Percentiles rank a stretch among this genome's conserved stretches.
These are phyloP conservation scores for Santalum album DNA, from an alignment of 164 flowering plant species.

Conservation along the genomic window DNA sequence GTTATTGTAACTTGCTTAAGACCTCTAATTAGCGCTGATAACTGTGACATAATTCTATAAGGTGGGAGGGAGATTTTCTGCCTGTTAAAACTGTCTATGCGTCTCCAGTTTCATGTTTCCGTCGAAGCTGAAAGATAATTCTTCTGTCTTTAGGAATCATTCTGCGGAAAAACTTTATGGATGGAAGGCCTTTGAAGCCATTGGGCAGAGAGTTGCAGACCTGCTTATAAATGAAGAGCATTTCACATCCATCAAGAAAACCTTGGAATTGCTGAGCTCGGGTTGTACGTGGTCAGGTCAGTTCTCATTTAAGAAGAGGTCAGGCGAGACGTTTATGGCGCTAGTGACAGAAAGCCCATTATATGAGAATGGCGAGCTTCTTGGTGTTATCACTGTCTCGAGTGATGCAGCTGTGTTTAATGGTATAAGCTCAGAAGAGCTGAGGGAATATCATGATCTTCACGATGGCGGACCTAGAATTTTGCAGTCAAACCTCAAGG, in stretches of 20 bases:
- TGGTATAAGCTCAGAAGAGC: slow-evolving; percentile 20
- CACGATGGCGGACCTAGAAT: slow-evolving; percentile 20
- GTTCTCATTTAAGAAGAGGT: slow-evolving; percentile 65
- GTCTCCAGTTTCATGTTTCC: background rate
- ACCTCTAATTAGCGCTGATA: no score
- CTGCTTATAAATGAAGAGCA: slow-evolving; percentile 43
- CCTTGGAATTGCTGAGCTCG: slow-evolving; percentile 30
- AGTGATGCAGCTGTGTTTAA: slow-evolving; percentile 68
- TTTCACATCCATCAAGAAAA: slow-evolving; percentile 14
- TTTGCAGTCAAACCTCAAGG: slow-evolving; percentile 32
- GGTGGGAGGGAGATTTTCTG: no score
- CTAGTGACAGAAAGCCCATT: slow-evolving; percentile 63
- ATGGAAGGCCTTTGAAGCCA: slow-evolving; percentile 57
- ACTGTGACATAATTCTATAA: no score
- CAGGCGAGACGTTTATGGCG: slow-evolving; percentile 73
- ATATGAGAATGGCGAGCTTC: slow-evolving; percentile 63
- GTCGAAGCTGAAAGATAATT: slow-evolving; percentile 1
- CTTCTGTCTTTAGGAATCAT: slow-evolving; percentile 50
- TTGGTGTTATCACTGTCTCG: slow-evolving; percentile 66
- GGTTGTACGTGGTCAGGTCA: slow-evolving; percentile 81
- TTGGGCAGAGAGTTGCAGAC: slow-evolving; percentile 39
- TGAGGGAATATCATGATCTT: slow-evolving; percentile 23
- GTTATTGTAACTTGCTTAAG: no score
- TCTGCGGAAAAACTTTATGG: slow-evolving; percentile 76
- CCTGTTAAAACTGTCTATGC: no score